Percentiles rank a stretch among this genome's conserved stretches.
Evolutionary conservation across 2,329 filamentous ascomycete species (phyloP).

Genomic region (Cladophialophora immunda): DNA sequence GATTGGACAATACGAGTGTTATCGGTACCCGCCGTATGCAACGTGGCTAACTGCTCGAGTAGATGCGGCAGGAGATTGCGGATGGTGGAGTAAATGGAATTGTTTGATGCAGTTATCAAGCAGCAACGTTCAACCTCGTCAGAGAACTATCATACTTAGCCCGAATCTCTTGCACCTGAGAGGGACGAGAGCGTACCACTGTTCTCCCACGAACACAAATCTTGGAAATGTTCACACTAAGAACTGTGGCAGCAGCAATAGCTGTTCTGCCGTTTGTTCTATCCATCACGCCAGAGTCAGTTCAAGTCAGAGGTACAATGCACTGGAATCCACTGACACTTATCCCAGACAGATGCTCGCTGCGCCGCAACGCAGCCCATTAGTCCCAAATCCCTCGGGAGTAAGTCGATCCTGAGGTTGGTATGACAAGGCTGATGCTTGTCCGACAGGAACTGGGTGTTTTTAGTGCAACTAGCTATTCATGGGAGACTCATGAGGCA

Average conservation of each 20-base stretch:
- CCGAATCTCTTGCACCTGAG: background rate
- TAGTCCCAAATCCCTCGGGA: conserved; percentile 51
- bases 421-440: conserved; percentile 16
- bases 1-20: background rate
- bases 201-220: background rate
- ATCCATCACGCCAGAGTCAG: conserved; percentile 43
- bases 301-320: background rate
- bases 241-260: conserved; percentile 33
- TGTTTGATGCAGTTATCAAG: background rate
- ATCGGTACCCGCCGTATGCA: background rate
- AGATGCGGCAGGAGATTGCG: conserved; percentile 8
- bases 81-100: background rate
- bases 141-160: background rate
- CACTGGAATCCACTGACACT: conserved; percentile 10
- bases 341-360: conserved; percentile 47
- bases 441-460: conserved; percentile 53
- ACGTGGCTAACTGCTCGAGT: conserved; percentile 15
- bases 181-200: background rate
- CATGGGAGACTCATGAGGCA: conserved; percentile 77
- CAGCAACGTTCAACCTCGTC: background rate
- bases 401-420: conserved; percentile 42
- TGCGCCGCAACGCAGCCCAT: conserved; percentile 49
- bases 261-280: conserved; percentile 39
- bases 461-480: conserved; percentile 75
- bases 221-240: conserved; percentile 11